Evolutionary conservation across 495 filamentous ascomycete genomes (phyloP).

Genomic region (Durotheca rogersii): DNA sequence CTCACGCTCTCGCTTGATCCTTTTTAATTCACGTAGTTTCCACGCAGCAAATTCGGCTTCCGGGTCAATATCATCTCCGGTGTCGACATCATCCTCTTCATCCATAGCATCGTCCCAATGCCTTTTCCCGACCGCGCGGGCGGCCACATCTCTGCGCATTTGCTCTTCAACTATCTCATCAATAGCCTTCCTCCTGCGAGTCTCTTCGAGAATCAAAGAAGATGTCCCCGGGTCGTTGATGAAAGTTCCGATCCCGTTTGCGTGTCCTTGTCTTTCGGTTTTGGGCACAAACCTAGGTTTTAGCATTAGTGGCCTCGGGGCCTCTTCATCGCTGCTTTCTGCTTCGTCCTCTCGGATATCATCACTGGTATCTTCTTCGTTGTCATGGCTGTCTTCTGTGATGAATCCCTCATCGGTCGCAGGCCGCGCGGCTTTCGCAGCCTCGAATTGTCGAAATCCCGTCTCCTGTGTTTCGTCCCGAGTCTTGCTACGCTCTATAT

Average conservation of each 20-base stretch:
- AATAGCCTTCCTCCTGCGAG: conserved; percentile 62
- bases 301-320: conserved; percentile 70
- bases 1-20: conserved; percentile 81
- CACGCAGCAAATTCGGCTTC: conserved; percentile 89
- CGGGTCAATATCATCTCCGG: conserved; percentile 80
- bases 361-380: conserved; percentile 36
- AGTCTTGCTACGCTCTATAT: conserved; percentile 65
- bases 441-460: conserved; percentile 44
- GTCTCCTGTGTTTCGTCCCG: conserved; percentile 38
- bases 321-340: conserved; percentile 69
- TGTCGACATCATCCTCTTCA: conserved; percentile 79
- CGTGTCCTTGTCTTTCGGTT: conserved; percentile 56
- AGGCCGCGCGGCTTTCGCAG: conserved; percentile 44
- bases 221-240: conserved; percentile 28
- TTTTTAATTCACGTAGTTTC: conserved; percentile 88
- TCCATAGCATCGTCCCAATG: conserved; percentile 86
- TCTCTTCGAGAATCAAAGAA: too few relatives aligned
- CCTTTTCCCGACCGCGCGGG: conserved; percentile 70
- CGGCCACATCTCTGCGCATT: conserved; percentile 74
- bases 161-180: conserved; percentile 86
- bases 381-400: conserved; percentile 58
- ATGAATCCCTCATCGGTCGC: conserved; percentile 75
- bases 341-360: conserved; percentile 41
- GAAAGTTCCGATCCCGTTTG: conserved; percentile 13
- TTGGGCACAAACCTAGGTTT: conserved; percentile 93